A percentile compares a stretch with the other conserved stretches of the same genome.
phyloP scores from a whole-genome alignment of 1,139 yeast species.

The Suhomyces taliae region DNA sequence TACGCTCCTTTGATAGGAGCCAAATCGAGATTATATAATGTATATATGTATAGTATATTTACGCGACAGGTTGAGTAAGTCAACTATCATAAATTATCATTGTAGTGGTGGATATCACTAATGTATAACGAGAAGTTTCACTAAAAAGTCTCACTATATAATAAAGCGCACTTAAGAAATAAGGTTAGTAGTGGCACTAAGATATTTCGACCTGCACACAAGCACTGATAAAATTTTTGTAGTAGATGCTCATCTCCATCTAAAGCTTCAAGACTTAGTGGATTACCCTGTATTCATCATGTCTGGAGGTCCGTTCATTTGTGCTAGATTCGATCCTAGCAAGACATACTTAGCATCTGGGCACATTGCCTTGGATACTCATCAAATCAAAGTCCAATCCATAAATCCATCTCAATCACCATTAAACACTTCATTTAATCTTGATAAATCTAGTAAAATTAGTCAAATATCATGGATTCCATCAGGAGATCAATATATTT shows the following conservation, averaged over 20 bases:
- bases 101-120: too few species aligned
- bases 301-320: slow-evolving; percentile 24
- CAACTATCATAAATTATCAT: too few species aligned
- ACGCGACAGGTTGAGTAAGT: too few species aligned
- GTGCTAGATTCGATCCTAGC: slow-evolving; percentile 52
- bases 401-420: slow-evolving; percentile 38
- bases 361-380: slow-evolving; percentile 69
- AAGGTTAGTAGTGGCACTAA: too few species aligned
- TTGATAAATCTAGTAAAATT: slow-evolving; percentile 57
- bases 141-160: too few species aligned
- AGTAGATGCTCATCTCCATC: slow-evolving; percentile 9
- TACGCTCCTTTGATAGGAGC: too few species aligned
- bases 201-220: slow-evolving; percentile 4
- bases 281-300: not conserved
- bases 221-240: slow-evolving; percentile 7
- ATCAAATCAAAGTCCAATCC: slow-evolving; percentile 67
- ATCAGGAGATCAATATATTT: slow-evolving; percentile 36
- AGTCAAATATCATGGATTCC: slow-evolving; percentile 60
- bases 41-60: too few species aligned
- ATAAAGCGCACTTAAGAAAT: too few species aligned
- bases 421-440: slow-evolving; percentile 42
- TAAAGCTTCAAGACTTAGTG: not conserved
- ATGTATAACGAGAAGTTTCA: too few species aligned
- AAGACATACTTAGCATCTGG: slow-evolving; percentile 67
- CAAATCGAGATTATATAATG: too few species aligned